Percentiles rank a stretch among this genome's conserved stretches.
phyloP scores from a whole-genome alignment of 495 filamentous ascomycete genomes.

The Hypoxylon lenormandii region DNA sequence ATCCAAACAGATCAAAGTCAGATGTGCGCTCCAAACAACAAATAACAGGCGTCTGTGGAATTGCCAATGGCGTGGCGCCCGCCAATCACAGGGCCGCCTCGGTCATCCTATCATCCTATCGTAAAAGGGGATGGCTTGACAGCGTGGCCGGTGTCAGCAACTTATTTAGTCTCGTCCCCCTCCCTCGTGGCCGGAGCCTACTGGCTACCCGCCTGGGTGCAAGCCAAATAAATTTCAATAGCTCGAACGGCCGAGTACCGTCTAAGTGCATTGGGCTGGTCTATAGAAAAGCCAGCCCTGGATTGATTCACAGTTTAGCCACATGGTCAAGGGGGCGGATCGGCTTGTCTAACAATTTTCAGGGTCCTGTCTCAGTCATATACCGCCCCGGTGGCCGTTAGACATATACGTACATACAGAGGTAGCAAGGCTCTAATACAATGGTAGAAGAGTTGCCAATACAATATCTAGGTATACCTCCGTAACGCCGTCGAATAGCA shows the following conservation, averaged over 20 bases:
- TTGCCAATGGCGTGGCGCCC: constrained; percentile 18
- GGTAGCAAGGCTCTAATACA: too few relatives aligned
- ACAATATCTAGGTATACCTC: background rate
- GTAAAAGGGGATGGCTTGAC: constrained; percentile 46
- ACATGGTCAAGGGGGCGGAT: constrained; percentile 44
- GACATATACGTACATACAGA: too few relatives aligned
- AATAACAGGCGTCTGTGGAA: constrained; percentile 34
- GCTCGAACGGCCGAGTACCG: constrained; percentile 31
- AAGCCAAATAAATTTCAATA: constrained; percentile 6
- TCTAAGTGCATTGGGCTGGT: constrained; percentile 35
- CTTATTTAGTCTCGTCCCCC: constrained; percentile 44
- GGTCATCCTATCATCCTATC: constrained; percentile 27
- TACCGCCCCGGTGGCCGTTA: too few relatives aligned
- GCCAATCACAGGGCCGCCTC: constrained; percentile 29
- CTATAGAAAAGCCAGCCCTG: constrained; percentile 38
- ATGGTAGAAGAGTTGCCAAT: background rate
- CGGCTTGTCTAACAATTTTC: constrained; percentile 36
- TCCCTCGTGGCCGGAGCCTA: constrained; percentile 46
- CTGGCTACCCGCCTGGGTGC: constrained; percentile 22
- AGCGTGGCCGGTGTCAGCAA: constrained; percentile 48
- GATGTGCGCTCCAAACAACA: constrained; percentile 37
- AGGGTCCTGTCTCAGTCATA: constrained; percentile 43
- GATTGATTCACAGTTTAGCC: constrained; percentile 45
- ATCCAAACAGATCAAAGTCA: constrained; percentile 27
- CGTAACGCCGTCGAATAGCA: background rate